Percentiles rank a stretch among this genome's conserved stretches.
These are phyloP conservation scores for Didymosphaeria variabile DNA, from an alignment of 2,329 filamentous ascomycete genomes.

Conservation along the genomic window DNA sequence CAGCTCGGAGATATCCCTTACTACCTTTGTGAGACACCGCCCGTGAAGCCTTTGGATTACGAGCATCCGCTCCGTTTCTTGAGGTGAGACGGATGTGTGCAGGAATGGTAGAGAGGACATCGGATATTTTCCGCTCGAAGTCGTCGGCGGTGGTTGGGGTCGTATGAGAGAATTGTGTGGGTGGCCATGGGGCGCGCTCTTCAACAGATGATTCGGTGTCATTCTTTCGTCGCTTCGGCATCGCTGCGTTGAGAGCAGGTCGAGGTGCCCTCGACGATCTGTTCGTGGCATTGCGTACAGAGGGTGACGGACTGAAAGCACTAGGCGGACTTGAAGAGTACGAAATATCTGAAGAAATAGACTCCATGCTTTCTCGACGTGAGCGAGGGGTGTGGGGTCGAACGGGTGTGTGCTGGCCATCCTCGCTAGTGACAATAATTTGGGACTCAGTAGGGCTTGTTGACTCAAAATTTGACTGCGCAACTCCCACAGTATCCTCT, in stretches of 20 bases:
- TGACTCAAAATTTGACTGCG: conserved; percentile 11
- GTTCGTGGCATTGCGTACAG: conserved; percentile 40
- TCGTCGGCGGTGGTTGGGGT: conserved; percentile 60
- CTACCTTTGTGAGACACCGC: conserved; percentile 39
- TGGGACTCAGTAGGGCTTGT: conserved; percentile 26
- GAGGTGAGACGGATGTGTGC: conserved; percentile 77
- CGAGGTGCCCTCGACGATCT: conserved; percentile 38
- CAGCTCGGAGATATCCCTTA: conserved; percentile 42
- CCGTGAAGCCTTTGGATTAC: conserved; percentile 40
- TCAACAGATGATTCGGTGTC: conserved; percentile 48
- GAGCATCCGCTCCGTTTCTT: conserved; percentile 39
- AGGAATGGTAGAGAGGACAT: conserved; percentile 79
- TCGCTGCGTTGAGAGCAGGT: conserved; percentile 55
- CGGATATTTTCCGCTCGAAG: conserved; percentile 80
- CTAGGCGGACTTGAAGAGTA: conserved; percentile 43
- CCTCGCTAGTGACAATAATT: conserved; percentile 31
- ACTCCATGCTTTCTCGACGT: conserved; percentile 41
- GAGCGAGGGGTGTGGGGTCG: conserved; percentile 44
- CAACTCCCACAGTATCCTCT: conserved; percentile 16
- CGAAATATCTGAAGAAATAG: conserved; percentile 42
- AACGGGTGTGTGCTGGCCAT: conserved; percentile 21
- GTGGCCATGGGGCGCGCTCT: conserved; percentile 44
- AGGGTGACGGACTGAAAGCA: conserved; percentile 48
- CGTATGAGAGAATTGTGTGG: conserved; percentile 45
- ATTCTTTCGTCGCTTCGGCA: conserved; percentile 50